phyloP scores from a whole-genome alignment of 352 stramenopile genomes.

The Pythium insidiosum region DNA sequence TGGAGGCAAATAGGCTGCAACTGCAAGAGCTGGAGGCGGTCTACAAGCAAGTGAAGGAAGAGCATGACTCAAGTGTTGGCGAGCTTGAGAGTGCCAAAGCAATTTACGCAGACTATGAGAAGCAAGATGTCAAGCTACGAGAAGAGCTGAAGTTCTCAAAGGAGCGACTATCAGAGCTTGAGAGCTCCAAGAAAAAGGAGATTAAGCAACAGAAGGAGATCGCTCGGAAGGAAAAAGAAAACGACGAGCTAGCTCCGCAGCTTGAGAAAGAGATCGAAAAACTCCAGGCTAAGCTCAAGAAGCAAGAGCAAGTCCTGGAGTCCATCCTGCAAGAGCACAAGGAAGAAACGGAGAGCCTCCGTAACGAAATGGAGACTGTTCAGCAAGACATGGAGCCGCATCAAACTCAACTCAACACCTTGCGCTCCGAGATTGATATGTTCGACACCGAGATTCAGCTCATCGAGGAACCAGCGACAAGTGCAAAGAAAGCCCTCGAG shows the following conservation, averaged over 20 bases:
- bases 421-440: constrained; percentile 74
- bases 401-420: constrained; percentile 56
- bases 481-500: constrained; percentile 76
- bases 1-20: constrained; percentile 71
- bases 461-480: constrained; percentile 56
- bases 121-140: constrained; percentile 95
- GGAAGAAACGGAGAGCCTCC: constrained; percentile 60
- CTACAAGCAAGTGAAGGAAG: constrained; percentile 67
- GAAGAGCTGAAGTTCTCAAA: constrained; percentile 98
- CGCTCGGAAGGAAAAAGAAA: constrained; percentile 71
- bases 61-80: constrained; percentile 79
- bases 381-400: constrained; percentile 78
- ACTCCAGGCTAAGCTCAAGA: constrained; percentile 58
- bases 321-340: constrained; percentile 69
- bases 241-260: constrained; percentile 82
- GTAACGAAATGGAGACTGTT: constrained; percentile 61
- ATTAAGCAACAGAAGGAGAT: constrained; percentile 88
- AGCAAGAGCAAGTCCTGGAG: constrained; percentile 88
- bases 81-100: constrained; percentile 90
- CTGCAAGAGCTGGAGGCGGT: constrained; percentile 78
- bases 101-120: constrained; percentile 93
- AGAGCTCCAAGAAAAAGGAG: constrained; percentile 86
- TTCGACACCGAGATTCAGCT: constrained; percentile 77
- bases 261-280: constrained; percentile 82
- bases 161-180: constrained; percentile 87